Evolutionary conservation across 140 eudicot genomes (phyloP).

Genomic region (Ambrosia hybrid): DNA sequence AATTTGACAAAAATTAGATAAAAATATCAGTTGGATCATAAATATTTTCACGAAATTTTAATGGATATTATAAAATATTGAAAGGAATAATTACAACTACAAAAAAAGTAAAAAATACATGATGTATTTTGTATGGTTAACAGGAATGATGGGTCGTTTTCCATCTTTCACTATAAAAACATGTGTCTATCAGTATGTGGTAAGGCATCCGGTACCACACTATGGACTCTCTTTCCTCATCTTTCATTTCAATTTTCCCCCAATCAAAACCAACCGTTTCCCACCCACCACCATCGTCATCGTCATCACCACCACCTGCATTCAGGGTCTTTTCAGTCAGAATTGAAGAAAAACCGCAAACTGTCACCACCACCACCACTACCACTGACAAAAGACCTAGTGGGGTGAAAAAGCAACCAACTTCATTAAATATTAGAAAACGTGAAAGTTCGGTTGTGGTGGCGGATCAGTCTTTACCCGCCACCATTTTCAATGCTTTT

Average conservation of each 20-base stretch:
- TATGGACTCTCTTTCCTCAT: constrained; percentile 42
- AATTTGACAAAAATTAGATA: not conserved
- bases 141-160: constrained; percentile 15
- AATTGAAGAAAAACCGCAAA: constrained; percentile 28
- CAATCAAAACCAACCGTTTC: constrained; percentile 20
- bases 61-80: constrained; percentile 9
- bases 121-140: constrained; percentile 11
- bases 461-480: constrained; percentile 37
- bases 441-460: constrained; percentile 18
- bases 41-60: not conserved
- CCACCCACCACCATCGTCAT: constrained; percentile 5
- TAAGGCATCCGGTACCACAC: constrained; percentile 22
- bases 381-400: constrained; percentile 4
- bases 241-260: constrained; percentile 34
- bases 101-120: not conserved
- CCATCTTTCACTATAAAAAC: constrained; percentile 23
- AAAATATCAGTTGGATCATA: not conserved
- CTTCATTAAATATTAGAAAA: not conserved
- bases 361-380: constrained; percentile 20
- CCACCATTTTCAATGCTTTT: constrained; percentile 47
- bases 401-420: constrained; percentile 13
- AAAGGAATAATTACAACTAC: constrained; percentile 7
- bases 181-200: constrained; percentile 17
- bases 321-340: constrained; percentile 18
- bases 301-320: not conserved